Percentiles rank a stretch among this genome's conserved stretches.
phyloP scores from a whole-genome alignment of 2,329 filamentous ascomycete species.

The Fusarium secorum region DNA sequence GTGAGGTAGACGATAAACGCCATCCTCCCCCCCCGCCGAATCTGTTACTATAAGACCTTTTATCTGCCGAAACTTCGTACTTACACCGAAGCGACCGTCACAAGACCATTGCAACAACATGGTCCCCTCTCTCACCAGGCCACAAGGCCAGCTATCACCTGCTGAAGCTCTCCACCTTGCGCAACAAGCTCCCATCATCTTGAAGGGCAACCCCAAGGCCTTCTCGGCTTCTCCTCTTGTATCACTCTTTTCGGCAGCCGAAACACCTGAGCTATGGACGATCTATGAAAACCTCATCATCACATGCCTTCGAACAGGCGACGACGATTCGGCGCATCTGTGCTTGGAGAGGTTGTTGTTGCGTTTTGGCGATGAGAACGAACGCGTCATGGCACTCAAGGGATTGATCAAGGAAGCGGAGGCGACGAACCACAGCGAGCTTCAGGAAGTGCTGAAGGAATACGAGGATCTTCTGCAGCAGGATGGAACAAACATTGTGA shows the following conservation, averaged over 20 bases:
- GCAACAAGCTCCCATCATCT: slow-evolving; percentile 66
- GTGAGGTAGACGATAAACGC: slow-evolving; percentile 13
- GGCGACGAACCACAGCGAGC: slow-evolving; percentile 69
- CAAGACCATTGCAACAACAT: slow-evolving; percentile 45
- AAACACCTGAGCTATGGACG: slow-evolving; percentile 83
- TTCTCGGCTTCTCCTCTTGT: slow-evolving; percentile 62
- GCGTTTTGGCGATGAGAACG: slow-evolving; percentile 85
- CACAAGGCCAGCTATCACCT: slow-evolving; percentile 64
- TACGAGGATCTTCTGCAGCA: slow-evolving; percentile 80
- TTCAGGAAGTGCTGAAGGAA: slow-evolving; percentile 75
- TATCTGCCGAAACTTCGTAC: neutral
- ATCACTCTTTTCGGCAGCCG: slow-evolving; percentile 64
- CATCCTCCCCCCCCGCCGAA: neutral
- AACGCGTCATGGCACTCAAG: slow-evolving; percentile 82
- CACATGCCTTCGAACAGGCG: slow-evolving; percentile 82
- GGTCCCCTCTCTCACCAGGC: slow-evolving; percentile 63
- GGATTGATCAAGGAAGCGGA: slow-evolving; percentile 87
- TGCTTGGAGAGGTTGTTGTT: slow-evolving; percentile 78
- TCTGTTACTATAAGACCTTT: neutral
- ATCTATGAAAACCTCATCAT: slow-evolving; percentile 87
- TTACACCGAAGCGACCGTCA: slow-evolving; percentile 4
- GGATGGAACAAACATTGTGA: slow-evolving; percentile 81
- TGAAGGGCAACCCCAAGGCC: slow-evolving; percentile 61
- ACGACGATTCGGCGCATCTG: slow-evolving; percentile 78
- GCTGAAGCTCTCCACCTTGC: slow-evolving; percentile 64